These are phyloP conservation scores for Penicillium aurantiogriseum DNA, from an alignment of 2,329 filamentous ascomycete genomes.

Conservation along the genomic window DNA sequence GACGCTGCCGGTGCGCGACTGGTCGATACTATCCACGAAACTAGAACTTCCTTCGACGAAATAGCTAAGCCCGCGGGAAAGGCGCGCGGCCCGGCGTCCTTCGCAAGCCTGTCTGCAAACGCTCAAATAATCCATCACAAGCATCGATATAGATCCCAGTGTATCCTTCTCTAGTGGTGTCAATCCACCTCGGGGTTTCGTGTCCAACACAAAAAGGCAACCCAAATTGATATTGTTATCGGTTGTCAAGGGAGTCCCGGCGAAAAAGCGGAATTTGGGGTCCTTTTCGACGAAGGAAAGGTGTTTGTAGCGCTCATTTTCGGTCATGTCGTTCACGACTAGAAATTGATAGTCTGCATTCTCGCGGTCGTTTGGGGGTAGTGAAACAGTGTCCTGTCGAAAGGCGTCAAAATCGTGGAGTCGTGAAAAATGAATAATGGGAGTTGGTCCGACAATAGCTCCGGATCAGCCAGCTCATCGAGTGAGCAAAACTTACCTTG, in stretches of 20 bases:
- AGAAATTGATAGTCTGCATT: slow-evolving; percentile 29
- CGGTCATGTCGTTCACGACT: slow-evolving; percentile 40
- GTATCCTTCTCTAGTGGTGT: slow-evolving; percentile 44
- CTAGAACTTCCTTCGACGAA: slow-evolving; percentile 55
- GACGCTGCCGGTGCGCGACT: slow-evolving; percentile 25
- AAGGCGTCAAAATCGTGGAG: slow-evolving; percentile 4
- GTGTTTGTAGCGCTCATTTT: slow-evolving; percentile 40
- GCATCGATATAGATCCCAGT: slow-evolving; percentile 56
- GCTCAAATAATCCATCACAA: slow-evolving; percentile 62
- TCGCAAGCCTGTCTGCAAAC: slow-evolving; percentile 52
- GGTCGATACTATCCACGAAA: slow-evolving; percentile 32
- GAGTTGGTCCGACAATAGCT: not conserved
- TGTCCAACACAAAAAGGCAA: slow-evolving; percentile 59
- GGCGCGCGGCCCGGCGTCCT: slow-evolving; percentile 54
- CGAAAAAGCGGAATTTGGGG: slow-evolving; percentile 51
- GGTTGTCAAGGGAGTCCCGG: slow-evolving; percentile 61
- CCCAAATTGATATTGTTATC: slow-evolving; percentile 59
- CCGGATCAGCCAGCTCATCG: not conserved
- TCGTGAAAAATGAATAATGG: not conserved
- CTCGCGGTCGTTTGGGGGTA: slow-evolving; percentile 28
- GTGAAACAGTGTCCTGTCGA: slow-evolving; percentile 36
- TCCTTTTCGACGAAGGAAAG: slow-evolving; percentile 36
- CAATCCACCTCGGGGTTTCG: slow-evolving; percentile 53
- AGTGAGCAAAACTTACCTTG: slow-evolving; percentile 28
- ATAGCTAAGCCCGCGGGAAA: slow-evolving; percentile 55